Percentiles rank a stretch among this genome's conserved stretches.
Evolutionary conservation across 495 filamentous ascomycete species (phyloP).

Genomic region (Cercophora sp.): DNA sequence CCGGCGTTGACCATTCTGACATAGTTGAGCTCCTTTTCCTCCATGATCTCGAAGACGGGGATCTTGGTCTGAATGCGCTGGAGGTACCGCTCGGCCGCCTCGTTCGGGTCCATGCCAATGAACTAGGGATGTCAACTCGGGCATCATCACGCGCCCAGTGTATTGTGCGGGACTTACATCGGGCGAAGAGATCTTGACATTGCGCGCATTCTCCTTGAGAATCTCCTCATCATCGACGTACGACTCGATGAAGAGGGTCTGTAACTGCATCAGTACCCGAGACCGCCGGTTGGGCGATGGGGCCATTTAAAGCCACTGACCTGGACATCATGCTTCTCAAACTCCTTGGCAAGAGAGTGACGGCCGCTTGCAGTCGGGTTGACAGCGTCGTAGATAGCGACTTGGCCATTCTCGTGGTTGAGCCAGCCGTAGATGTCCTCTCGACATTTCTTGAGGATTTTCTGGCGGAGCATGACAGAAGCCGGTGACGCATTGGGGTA

Average conservation of each 20-base stretch:
- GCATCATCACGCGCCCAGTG: not conserved
- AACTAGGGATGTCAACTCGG: conserved; percentile 55
- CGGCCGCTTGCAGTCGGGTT: conserved; percentile 85
- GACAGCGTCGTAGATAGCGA: conserved; percentile 99
- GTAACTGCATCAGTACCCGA: conserved; percentile 8
- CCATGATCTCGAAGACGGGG: conserved; percentile 94
- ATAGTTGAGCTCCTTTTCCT: conserved; percentile 88
- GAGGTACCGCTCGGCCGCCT: conserved; percentile 88
- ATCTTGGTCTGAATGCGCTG: conserved; percentile 85
- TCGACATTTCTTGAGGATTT: conserved; percentile 94
- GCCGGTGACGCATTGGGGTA: conserved; percentile 87
- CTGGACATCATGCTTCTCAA: conserved; percentile 91
- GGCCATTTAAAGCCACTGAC: conserved; percentile 38
- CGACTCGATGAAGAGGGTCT: conserved; percentile 96
- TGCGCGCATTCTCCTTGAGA: conserved; percentile 93
- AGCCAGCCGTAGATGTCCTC: conserved; percentile 96
- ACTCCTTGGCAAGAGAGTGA: conserved; percentile 85
- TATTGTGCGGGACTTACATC: conserved; percentile 59
- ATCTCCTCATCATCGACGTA: conserved; percentile 89
- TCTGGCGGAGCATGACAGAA: conserved; percentile 85
- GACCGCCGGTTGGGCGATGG: not conserved
- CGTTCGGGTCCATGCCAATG: conserved; percentile 81
- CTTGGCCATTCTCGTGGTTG: conserved; percentile 94
- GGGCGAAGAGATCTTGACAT: conserved; percentile 97
- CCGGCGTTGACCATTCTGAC: conserved; percentile 99